These are phyloP conservation scores for Trichomonascaceae sp. DNA, from an alignment of 1,139 yeast genomes.

Conservation along the genomic window DNA sequence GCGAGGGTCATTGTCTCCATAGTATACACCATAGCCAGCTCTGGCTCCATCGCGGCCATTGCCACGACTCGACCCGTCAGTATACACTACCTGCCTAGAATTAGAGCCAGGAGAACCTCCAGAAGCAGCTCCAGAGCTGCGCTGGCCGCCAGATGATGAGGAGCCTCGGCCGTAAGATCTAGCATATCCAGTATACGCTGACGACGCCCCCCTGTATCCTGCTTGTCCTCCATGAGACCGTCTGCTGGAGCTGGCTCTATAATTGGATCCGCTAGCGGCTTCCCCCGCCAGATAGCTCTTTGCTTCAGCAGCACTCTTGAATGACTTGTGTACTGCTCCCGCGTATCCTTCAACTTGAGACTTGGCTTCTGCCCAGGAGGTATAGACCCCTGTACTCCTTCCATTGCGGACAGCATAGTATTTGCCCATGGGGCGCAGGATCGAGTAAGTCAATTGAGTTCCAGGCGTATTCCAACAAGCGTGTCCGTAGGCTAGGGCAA, in stretches of 20 bases:
- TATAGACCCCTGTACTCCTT: constrained; percentile 36
- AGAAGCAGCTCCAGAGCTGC: background rate
- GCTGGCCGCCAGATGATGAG: background rate
- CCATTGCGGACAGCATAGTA: constrained; percentile 56
- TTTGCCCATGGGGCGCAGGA: no score
- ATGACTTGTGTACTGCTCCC: constrained; percentile 45
- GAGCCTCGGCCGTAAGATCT: constrained; percentile 1
- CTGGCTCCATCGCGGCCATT: constrained; percentile 34
- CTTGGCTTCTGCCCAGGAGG: constrained; percentile 30
- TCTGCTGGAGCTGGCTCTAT: constrained; percentile 2
- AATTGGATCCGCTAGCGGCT: constrained; percentile 11
- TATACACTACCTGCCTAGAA: constrained; percentile 30
- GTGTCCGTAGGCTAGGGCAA: no score
- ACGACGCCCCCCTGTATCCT: constrained; percentile 1
- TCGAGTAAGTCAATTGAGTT: no score
- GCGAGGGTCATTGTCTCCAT: constrained; percentile 40
- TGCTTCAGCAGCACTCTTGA: constrained; percentile 36
- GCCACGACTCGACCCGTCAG: constrained; percentile 59
- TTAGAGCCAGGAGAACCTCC: constrained; percentile 1
- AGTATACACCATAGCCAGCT: constrained; percentile 71
- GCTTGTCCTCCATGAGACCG: constrained; percentile 1
- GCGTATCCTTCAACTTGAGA: constrained; percentile 29
- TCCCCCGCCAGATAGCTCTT: no score
- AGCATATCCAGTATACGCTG: background rate
- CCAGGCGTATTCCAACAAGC: no score